phyloP scores from a whole-genome alignment of 345 rosid genomes.

The Populus nigra region DNA sequence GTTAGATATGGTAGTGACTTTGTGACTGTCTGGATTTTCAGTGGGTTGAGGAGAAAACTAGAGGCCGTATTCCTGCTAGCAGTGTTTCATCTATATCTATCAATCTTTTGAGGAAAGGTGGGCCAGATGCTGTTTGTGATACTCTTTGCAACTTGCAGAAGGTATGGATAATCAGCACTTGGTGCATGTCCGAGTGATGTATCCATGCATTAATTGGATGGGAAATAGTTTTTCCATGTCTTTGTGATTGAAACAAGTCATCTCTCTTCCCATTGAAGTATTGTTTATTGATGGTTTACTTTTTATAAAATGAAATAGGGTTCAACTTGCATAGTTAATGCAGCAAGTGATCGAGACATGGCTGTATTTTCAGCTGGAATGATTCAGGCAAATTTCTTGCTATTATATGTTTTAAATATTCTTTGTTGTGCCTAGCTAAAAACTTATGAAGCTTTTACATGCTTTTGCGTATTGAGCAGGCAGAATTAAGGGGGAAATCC shows the following conservation, averaged over 20 bases:
- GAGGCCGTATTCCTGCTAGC: slow-evolving; percentile 59
- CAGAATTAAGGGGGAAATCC: slow-evolving; percentile 77
- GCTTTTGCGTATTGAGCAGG: slow-evolving; percentile 51
- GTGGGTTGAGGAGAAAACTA: slow-evolving; percentile 98
- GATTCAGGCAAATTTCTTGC: slow-evolving; percentile 59
- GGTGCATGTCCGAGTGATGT: neutral
- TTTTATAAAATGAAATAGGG: slow-evolving; percentile 50
- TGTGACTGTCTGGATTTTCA: slow-evolving; percentile 27
- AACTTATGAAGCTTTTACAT: slow-evolving; percentile 10
- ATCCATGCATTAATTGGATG: neutral
- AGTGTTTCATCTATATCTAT: slow-evolving; percentile 74
- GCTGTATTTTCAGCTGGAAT: slow-evolving; percentile 92
- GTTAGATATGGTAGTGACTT: slow-evolving; percentile 12
- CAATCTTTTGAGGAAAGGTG: slow-evolving; percentile 78
- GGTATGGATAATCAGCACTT: slow-evolving; percentile 39
- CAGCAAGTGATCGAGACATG: slow-evolving; percentile 93
- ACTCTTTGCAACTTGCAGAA: slow-evolving; percentile 66
- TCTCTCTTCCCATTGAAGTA: neutral
- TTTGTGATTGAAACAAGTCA: neutral
- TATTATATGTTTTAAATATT: slow-evolving; percentile 7
- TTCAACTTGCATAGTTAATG: slow-evolving; percentile 85
- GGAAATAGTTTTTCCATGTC: neutral
- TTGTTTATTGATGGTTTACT: slow-evolving; percentile 11
- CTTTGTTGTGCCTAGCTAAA: slow-evolving; percentile 3
- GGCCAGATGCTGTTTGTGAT: slow-evolving; percentile 86